These are phyloP conservation scores for Amanita rubescens DNA, from an alignment of 768 basidiomycete species.

Conservation along the genomic window DNA sequence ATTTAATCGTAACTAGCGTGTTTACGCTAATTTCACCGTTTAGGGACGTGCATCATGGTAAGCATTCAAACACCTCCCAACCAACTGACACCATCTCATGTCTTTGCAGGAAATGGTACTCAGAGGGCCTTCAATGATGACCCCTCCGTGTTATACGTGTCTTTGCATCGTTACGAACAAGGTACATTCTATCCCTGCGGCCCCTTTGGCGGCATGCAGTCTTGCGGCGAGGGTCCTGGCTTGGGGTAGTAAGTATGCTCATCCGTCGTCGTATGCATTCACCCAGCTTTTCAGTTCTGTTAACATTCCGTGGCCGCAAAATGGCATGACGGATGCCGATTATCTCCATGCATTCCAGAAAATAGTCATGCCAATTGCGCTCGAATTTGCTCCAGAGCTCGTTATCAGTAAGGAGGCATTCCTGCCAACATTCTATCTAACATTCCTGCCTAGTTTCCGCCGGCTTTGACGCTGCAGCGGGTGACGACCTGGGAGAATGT, in stretches of 20 bases:
- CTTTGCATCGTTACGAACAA: conserved; percentile 89
- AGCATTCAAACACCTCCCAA: conserved; percentile 6
- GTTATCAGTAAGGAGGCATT: conserved; percentile 71
- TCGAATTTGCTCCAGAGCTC: conserved; percentile 93
- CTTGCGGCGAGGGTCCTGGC: conserved; percentile 79
- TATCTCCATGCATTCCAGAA: conserved; percentile 96
- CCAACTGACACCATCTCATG: background rate
- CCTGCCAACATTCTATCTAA: background rate
- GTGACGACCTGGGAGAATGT: conserved; percentile 89
- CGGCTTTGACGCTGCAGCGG: conserved; percentile 93
- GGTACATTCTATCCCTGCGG: conserved; percentile 92
- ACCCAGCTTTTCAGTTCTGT: conserved; percentile 56
- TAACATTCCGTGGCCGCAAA: conserved; percentile 90
- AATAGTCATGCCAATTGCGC: conserved; percentile 93
- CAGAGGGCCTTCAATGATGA: conserved; percentile 95
- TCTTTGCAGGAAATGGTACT: conserved; percentile 80
- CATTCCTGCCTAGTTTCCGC: conserved; percentile 70
- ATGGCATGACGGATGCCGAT: conserved; percentile 89
- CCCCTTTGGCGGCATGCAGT: conserved; percentile 80
- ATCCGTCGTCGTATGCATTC: conserved; percentile 5
- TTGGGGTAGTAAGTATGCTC: conserved; percentile 66
- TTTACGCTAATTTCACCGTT: background rate
- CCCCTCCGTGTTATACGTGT: conserved; percentile 86
- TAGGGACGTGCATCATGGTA: conserved; percentile 96
- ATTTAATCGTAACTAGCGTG: background rate